Base-by-base conservation (phyloP, 306 rosid genomes). In the Prunus campanulata region DNA sequence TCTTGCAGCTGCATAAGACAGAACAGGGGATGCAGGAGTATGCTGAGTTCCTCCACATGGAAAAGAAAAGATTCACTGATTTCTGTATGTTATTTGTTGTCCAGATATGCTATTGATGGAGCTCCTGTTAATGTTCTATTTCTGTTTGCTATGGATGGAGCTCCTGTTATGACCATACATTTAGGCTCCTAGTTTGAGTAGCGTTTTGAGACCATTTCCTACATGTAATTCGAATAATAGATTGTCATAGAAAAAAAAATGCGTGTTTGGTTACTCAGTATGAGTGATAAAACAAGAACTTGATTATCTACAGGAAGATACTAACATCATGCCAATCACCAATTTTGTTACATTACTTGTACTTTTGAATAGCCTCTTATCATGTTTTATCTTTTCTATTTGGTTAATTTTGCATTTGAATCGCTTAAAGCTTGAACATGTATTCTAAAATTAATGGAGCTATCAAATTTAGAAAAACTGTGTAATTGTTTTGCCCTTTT, bases 21-120 rank as follows among this genome's bases (percentile, higher is more conserved):
- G 90, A 90, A 52, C 79, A 76, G 56, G 92, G 93, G 14, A 27
- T 70, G n/a, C 80, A 84, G 75, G 97, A 92, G 16, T 80, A 90
- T 82, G 96, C 97, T 1, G 97, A 87, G 76, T 92, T 92, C 81
- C 93, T 90, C 74, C 97, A 90, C 80, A 66, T 88, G 85, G 91
- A 91, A 1, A 87, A 81, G 82, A 90, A 82, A 77, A 84, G 80
- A 72, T 85, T 92, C 70, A 73, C 87, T 3, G 88, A 92, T 82
- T 92, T 92, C 76, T 86, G 96, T 92, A 90, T 67, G 97, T 68
- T 35, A 24, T 63, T 73, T 80, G 19, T 39, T 71, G n/a, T 72
- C 56, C 16, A 19, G 30, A 52, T 52, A 3, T 30, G 74, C 19
- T 52, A 4, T 32, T 3, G 8, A 27, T 70, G 47, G 44, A 27